Conservation (phyloP, 345 rosid genomes). For the Abelmoschus esculentus region DNA sequence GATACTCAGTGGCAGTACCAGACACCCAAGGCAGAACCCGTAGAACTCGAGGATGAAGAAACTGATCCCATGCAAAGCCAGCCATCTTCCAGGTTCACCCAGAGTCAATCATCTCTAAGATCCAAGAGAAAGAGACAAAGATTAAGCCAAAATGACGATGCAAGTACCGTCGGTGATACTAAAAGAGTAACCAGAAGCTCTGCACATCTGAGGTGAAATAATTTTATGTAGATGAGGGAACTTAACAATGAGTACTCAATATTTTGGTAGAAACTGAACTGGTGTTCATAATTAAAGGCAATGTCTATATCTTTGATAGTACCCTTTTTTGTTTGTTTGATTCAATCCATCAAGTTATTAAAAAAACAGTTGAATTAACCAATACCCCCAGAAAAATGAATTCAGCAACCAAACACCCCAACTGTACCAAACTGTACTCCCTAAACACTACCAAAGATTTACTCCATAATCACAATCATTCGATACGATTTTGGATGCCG, state of each 20-base stretch:
- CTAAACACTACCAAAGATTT: constrained; percentile 35
- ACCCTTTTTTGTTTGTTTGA: too few relatives aligned
- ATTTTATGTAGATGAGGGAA: background rate
- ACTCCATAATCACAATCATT: constrained; percentile 56
- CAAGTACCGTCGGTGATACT: constrained; percentile 13
- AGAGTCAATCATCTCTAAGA: constrained; percentile 13
- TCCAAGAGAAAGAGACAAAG: constrained; percentile 37
- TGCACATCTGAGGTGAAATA: constrained; percentile 25
- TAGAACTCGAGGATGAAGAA: constrained; percentile 31
- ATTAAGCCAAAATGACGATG: constrained; percentile 15
- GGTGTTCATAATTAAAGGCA: background rate
- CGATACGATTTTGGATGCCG: constrained; percentile 38
- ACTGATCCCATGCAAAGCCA: constrained; percentile 23
- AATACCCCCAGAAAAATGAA: background rate
- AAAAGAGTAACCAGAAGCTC: constrained; percentile 56
- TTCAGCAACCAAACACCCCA: background rate
- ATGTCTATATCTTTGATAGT: background rate
- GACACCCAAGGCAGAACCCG: constrained; percentile 38
- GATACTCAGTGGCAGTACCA: constrained; percentile 43
- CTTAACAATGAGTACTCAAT: background rate
- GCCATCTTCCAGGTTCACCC: constrained; percentile 8
- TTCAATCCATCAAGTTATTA: too few relatives aligned
- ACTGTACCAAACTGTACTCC: background rate
- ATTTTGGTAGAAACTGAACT: background rate
- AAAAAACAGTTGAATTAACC: too few relatives aligned